phyloP scores from a whole-genome alignment of 2,329 filamentous ascomycete species.

The Paecilomyces dactylethromorphus region DNA sequence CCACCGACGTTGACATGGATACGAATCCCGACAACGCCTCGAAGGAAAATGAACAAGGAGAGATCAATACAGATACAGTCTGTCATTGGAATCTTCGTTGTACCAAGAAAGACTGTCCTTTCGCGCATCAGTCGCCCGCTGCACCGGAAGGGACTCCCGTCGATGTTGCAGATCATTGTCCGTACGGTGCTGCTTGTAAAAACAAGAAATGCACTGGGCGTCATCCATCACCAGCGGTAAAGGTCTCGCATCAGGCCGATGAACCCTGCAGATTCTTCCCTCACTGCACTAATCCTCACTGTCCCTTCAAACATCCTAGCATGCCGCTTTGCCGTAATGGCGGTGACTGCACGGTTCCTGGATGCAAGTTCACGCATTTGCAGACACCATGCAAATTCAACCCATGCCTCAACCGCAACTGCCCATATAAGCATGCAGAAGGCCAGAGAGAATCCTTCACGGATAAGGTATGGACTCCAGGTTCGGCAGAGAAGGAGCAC shows the following conservation, averaged over 20 bases:
- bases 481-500: slow-evolving; percentile 46
- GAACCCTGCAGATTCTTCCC: slow-evolving; percentile 88
- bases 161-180: slow-evolving; percentile 74
- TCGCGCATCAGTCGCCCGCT: slow-evolving; percentile 88
- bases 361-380: slow-evolving; percentile 86
- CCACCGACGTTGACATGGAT: slow-evolving; percentile 26
- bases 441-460: slow-evolving; percentile 80
- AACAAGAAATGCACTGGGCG: slow-evolving; percentile 89
- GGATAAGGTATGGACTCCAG: slow-evolving; percentile 86
- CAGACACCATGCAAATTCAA: slow-evolving; percentile 82
- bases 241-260: slow-evolving; percentile 69
- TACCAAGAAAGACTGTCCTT: slow-evolving; percentile 83
- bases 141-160: slow-evolving; percentile 70
- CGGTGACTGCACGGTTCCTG: slow-evolving; percentile 70
- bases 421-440: slow-evolving; percentile 82
- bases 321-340: slow-evolving; percentile 89
- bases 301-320: slow-evolving; percentile 80
- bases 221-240: slow-evolving; percentile 85
- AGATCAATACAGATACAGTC: slow-evolving; percentile 55
- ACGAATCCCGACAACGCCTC: slow-evolving; percentile 30
- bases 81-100: slow-evolving; percentile 90
- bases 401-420: slow-evolving; percentile 83
- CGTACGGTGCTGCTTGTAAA: slow-evolving; percentile 85
- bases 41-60: slow-evolving; percentile 42
- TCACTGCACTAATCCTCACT: slow-evolving; percentile 81